Conservation (phyloP, 805 yeast species). For the Sugiyamaella qingdaonensis region DNA sequence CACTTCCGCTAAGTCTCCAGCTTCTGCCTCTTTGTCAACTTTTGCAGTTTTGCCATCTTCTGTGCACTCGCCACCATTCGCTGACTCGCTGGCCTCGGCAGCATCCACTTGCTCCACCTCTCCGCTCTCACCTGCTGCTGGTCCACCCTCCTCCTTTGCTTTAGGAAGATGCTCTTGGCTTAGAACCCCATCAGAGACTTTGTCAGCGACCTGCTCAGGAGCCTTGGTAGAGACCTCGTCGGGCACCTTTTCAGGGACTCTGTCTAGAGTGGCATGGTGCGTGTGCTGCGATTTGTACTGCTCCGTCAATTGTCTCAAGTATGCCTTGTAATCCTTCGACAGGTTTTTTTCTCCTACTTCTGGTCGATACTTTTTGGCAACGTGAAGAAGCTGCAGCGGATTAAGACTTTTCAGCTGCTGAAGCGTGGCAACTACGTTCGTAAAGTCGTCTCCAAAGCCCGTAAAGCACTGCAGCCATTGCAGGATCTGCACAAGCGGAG, state of each 20-base stretch:
- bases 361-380: conserved; percentile 71
- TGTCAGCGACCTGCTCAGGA: neutral
- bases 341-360: conserved; percentile 77
- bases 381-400: conserved; percentile 64
- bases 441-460: conserved; percentile 51
- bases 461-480: conserved; percentile 91
- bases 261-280: conserved; percentile 21
- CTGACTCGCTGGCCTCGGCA: neutral
- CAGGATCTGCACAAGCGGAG: conserved; percentile 69
- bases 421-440: conserved; percentile 37
- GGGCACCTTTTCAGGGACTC: conserved; percentile 3
- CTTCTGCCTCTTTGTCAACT: neutral
- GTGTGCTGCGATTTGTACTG: conserved; percentile 26
- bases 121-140: neutral
- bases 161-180: neutral
- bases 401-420: conserved; percentile 64
- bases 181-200: neutral
- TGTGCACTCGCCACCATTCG: neutral
- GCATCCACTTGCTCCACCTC: neutral
- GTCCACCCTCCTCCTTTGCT: neutral
- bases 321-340: conserved; percentile 47
- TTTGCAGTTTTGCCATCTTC: neutral
- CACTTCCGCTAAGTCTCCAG: neutral
- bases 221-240: neutral
- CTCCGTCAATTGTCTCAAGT: conserved; percentile 36